Base-by-base conservation (phyloP, 139 green algal species). In the Chlorella sp. region DNA sequence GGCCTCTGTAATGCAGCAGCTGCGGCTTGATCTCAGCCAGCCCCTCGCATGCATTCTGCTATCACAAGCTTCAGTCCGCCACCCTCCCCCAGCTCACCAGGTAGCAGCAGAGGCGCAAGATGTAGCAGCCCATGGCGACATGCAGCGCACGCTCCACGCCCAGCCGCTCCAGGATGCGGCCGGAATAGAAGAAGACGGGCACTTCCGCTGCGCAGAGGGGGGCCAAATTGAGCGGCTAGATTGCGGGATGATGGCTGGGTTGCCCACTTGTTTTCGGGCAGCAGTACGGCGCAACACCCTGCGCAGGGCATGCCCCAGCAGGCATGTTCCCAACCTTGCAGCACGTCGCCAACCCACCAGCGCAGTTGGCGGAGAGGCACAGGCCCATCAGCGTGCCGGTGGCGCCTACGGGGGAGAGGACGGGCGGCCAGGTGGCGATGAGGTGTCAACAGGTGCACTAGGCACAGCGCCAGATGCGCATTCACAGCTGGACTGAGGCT, bases 331-430 rank as follows among this genome's bases (percentile, higher is more conserved):
- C n/a, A n/a, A n/a, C n/a, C n/a, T n/a, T n/a, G n/a, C n/a, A n/a
- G n/a, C n/a, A n/a, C n/a, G n/a, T n/a, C n/a, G n/a, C n/a, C n/a
- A n/a, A n/a, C n/a, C n/a, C n/a, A n/a, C n/a, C n/a, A n/a, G n/a
- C n/a, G 56, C 85, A 89, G 54, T 89, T 89, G 30, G 56, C 41
- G 22, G 51, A n/a, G 28, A 89, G 76, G 69, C 85, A 86, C 2
- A 89, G 69, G 8, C 85, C 85, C 77, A 89, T 48, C 34, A 89
- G 38, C 17, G 85, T 86, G 48, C 78, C 77, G 20, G 34, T 48
- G 32, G 54, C 72, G 14, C 80, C 80, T 85, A 41, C 14, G 38
- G 32, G 32, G 20, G 51, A 24, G 36, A 8, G 41, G 28, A 54
- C 38, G 41, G 40, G 38, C 24, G 6, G 24, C 2, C 17, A 8